These are phyloP conservation scores for Serendipita sp. DNA, from an alignment of 768 basidiomycete species.

Conservation along the genomic window DNA sequence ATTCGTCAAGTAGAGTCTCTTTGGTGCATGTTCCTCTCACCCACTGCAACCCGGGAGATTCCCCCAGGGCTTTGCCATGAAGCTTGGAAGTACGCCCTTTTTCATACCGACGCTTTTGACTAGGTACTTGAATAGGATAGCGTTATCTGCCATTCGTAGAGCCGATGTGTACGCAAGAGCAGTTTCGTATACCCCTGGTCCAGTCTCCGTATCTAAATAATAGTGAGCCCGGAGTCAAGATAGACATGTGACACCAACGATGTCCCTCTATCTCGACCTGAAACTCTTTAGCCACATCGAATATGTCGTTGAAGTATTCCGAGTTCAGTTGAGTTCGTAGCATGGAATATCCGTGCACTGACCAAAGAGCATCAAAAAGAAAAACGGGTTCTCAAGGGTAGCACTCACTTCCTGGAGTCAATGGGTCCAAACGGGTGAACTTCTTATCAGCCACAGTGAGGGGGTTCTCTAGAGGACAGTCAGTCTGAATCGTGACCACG, in stretches of 20 bases:
- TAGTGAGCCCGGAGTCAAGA: neutral
- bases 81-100: slow-evolving; percentile 77
- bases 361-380: neutral
- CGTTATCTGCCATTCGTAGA: slow-evolving; percentile 75
- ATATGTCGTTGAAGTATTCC: slow-evolving; percentile 77
- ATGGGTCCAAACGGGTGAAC: slow-evolving; percentile 52
- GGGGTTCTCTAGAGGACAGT: slow-evolving; percentile 49
- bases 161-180: slow-evolving; percentile 74
- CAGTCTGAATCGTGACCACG: no score
- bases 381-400: neutral
- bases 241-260: slow-evolving; percentile 30
- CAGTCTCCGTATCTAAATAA: slow-evolving; percentile 71
- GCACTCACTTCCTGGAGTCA: slow-evolving; percentile 86
- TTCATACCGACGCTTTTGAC: slow-evolving; percentile 88
- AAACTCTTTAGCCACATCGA: slow-evolving; percentile 56
- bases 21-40: slow-evolving; percentile 24
- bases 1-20: neutral
- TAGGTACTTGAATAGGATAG: slow-evolving; percentile 78
- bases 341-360: slow-evolving; percentile 95
- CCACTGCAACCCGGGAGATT: slow-evolving; percentile 92
- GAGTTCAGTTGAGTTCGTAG: slow-evolving; percentile 80
- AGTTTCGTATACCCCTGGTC: slow-evolving; percentile 76
- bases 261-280: slow-evolving; percentile 74
- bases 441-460: slow-evolving; percentile 58
- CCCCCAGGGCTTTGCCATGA: slow-evolving; percentile 97